A percentile compares a stretch with the other conserved stretches of the same genome.
phyloP scores from a whole-genome alignment of 768 basidiomycete species.

The Lactarius hengduanensis region DNA sequence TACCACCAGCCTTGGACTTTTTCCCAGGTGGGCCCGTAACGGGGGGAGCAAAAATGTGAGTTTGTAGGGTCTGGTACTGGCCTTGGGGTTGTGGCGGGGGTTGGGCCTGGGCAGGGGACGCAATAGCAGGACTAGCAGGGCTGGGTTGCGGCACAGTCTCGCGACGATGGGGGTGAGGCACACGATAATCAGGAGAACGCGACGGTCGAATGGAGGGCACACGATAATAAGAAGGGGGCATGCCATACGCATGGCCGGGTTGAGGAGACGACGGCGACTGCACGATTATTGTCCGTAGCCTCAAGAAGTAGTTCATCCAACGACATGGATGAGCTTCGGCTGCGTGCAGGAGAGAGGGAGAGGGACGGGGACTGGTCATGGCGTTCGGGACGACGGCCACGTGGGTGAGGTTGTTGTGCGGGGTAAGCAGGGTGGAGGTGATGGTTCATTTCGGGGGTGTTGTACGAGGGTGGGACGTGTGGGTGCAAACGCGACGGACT shows the following conservation, averaged over 20 bases:
- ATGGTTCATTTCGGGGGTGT: slow-evolving; percentile 26
- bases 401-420: slow-evolving; percentile 28
- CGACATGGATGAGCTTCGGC: slow-evolving; percentile 36
- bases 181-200: slow-evolving; percentile 23
- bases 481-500: slow-evolving; percentile 30
- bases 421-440: slow-evolving; percentile 34
- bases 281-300: slow-evolving; percentile 40
- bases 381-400: slow-evolving; percentile 30
- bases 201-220: slow-evolving; percentile 18
- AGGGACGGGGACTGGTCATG: slow-evolving; percentile 29
- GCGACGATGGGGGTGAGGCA: slow-evolving; percentile 13
- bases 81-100: slow-evolving; percentile 36
- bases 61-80: slow-evolving; percentile 51
- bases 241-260: slow-evolving; percentile 35
- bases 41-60: slow-evolving; percentile 70
- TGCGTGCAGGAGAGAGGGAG: slow-evolving; percentile 41
- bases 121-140: slow-evolving; percentile 17
- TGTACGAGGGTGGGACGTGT: slow-evolving; percentile 30
- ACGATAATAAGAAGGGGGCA: slow-evolving; percentile 30
- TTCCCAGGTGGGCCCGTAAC: slow-evolving; percentile 72
- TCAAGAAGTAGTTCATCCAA: slow-evolving; percentile 52
- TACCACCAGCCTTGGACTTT: slow-evolving; percentile 50
- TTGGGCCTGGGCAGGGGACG: slow-evolving; percentile 29
- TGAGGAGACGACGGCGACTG: slow-evolving; percentile 30
- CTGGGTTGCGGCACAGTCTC: slow-evolving; percentile 14